Base-by-base conservation (phyloP, 2,329 filamentous ascomycete genomes). In the Talaromyces sp. region DNA sequence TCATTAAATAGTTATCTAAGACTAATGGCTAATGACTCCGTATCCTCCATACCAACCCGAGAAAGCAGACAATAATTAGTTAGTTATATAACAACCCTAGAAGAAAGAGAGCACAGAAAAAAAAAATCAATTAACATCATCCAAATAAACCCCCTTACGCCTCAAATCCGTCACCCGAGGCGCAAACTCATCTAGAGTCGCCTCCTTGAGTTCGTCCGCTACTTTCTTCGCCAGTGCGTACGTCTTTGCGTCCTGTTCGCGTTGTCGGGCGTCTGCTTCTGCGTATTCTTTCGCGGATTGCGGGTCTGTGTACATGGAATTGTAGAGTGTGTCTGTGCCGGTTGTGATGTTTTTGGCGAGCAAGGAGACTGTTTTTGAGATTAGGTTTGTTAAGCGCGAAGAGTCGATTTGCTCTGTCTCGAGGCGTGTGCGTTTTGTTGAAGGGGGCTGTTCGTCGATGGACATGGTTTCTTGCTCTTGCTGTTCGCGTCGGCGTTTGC, bases 261-360 rank as follows among this genome's bases (percentile, higher is more conserved):
- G 70, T 36, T 67, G 69, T 63, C 69, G 69, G 10, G 61, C 54
- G 67, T 77, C 74, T n/a, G 70, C 70, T 11, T 67, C 68, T 17
- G 68, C 70, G 5, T 70, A 70, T 25, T 68, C 68, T 8, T 73
- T 72, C 31, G 71, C 47, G 0, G 2, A 7, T 51, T 51, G 25
- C 22, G 13, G 11, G 15, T 63, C 27, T 5, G 45, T 51, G 61
- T 76, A 77, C 5, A 76, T 47, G 13, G 67, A 60, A 8, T 72
- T 68, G 67, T 78, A 79, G 15, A 79, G 68, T 61, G 72, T 64
- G 19, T 74, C 69, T 1, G 78, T 80, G 10, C 75, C 75, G 10
- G 68, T 45, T 36, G 70, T 61, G n/a, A 80, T 72, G 17, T 74
- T 69, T 22, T 70, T 69, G 15, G 72, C 68, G 69, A 79, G 69